Conservation (phyloP, 768 basidiomycete genomes). For the Basidioascus undulatus region DNA sequence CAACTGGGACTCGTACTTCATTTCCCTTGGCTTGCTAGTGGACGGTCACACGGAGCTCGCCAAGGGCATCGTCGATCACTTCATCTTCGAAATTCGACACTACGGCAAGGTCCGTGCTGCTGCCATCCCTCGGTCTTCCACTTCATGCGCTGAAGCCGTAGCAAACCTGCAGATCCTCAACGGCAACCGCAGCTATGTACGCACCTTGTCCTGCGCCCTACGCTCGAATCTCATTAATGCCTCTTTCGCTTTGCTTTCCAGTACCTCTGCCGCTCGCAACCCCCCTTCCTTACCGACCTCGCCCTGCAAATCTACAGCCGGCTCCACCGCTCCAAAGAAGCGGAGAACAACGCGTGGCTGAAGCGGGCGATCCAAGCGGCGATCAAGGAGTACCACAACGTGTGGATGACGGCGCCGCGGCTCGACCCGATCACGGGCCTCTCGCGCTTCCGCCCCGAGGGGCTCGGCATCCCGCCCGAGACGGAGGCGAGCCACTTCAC, state of each 20-base stretch:
- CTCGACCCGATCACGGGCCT: constrained; percentile 86
- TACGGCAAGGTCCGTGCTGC: constrained; percentile 41
- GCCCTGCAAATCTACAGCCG: constrained; percentile 94
- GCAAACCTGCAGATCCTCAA: constrained; percentile 55
- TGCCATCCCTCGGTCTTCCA: not conserved
- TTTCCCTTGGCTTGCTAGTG: constrained; percentile 73
- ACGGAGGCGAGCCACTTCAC: constrained; percentile 98
- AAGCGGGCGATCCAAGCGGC: constrained; percentile 90
- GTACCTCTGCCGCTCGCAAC: constrained; percentile 88
- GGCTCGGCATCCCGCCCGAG: constrained; percentile 88
- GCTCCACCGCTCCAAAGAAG: constrained; percentile 58
- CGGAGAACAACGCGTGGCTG: constrained; percentile 67
- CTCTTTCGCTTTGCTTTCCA: constrained; percentile 19
- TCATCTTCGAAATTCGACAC: constrained; percentile 95
- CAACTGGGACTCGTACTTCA: constrained; percentile 92
- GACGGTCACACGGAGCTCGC: constrained; percentile 87
- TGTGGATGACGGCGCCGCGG: constrained; percentile 87
- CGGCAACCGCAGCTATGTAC: constrained; percentile 54
- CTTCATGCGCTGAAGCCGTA: not conserved
- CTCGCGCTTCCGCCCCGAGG: constrained; percentile 80
- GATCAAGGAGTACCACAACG: constrained; percentile 94
- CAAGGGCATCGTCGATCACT: constrained; percentile 95
- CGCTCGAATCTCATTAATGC: not conserved
- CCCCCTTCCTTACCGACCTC: constrained; percentile 97
- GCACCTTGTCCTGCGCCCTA: constrained; percentile 2